These are phyloP conservation scores for Hemileccinum rubropunctum DNA, from an alignment of 768 basidiomycete genomes.

Conservation along the genomic window DNA sequence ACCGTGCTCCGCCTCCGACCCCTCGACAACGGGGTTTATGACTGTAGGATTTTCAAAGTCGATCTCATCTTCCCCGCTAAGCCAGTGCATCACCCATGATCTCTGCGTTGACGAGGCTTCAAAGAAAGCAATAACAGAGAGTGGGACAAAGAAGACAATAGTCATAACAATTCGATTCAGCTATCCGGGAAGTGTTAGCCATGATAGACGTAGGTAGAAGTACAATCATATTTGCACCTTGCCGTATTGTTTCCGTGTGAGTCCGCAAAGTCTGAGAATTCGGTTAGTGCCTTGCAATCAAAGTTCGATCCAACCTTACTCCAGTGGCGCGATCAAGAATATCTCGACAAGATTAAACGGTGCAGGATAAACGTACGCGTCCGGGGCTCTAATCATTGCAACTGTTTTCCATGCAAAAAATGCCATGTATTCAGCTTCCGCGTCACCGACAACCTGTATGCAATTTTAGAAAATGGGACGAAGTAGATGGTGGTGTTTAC, in stretches of 20 bases:
- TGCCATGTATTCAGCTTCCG: conserved; percentile 85
- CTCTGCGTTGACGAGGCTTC: conserved; percentile 60
- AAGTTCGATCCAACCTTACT: conserved; percentile 49
- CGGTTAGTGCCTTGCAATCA: conserved; percentile 1
- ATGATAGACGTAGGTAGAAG: background rate
- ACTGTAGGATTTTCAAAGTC: conserved; percentile 50
- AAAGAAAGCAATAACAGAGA: conserved; percentile 68
- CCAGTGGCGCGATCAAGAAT: conserved; percentile 78
- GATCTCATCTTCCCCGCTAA: conserved; percentile 57
- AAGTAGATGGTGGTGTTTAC: conserved; percentile 39
- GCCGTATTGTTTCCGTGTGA: conserved; percentile 56
- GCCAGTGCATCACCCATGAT: conserved; percentile 69
- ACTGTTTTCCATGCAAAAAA: conserved; percentile 90
- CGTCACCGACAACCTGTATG: conserved; percentile 70
- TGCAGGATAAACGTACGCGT: conserved; percentile 80
- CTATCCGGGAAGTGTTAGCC: conserved; percentile 32
- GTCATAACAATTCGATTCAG: conserved; percentile 80
- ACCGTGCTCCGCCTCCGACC: conserved; percentile 50
- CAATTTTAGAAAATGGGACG: background rate
- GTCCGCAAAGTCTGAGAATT: conserved; percentile 38
- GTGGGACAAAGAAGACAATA: conserved; percentile 76
- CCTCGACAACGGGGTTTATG: conserved; percentile 61
- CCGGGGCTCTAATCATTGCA: conserved; percentile 82
- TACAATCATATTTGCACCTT: conserved; percentile 36
- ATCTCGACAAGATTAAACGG: conserved; percentile 90